phyloP scores from a whole-genome alignment of 371 early-diverging fungal species.

The Mucor irregularis region DNA sequence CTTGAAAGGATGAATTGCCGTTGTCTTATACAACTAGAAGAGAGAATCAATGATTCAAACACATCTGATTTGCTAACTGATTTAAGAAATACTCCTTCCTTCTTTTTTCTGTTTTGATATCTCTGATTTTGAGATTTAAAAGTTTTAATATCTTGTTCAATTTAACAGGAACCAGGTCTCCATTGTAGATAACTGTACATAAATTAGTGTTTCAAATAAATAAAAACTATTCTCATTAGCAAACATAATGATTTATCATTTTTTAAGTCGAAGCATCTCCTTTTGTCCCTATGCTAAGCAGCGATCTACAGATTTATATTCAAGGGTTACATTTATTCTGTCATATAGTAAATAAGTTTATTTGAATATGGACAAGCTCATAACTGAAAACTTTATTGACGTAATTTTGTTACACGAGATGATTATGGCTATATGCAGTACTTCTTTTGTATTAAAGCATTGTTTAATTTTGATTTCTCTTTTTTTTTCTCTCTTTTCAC shows the following conservation, averaged over 20 bases:
- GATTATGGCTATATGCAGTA: neutral
- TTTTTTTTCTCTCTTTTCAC: neutral
- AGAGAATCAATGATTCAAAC: slow-evolving; percentile 24
- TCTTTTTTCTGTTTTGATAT: neutral
- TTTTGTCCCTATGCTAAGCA: no score
- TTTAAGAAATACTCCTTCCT: neutral
- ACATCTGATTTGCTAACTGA: slow-evolving; percentile 33
- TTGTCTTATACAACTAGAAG: slow-evolving; percentile 24
- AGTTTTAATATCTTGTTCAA: no score
- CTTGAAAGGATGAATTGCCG: slow-evolving; percentile 20
- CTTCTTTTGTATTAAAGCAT: neutral
- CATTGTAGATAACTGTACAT: no score
- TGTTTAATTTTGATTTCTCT: neutral
- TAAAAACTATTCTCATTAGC: no score
- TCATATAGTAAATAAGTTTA: neutral
- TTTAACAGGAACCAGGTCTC: no score
- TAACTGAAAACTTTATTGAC: slow-evolving; percentile 1
- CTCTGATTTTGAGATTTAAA: no score
- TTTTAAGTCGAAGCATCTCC: no score
- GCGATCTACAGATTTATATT: neutral
- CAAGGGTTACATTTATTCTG: neutral
- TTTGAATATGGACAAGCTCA: neutral
- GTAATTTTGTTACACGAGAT: slow-evolving; percentile 9
- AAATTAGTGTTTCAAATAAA: no score
- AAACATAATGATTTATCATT: no score